Evolutionary conservation across 148 eudicot species (phyloP), one percentile per base, ranked within the genome.

Genomic region (Chenopodium formosanum): DNA sequence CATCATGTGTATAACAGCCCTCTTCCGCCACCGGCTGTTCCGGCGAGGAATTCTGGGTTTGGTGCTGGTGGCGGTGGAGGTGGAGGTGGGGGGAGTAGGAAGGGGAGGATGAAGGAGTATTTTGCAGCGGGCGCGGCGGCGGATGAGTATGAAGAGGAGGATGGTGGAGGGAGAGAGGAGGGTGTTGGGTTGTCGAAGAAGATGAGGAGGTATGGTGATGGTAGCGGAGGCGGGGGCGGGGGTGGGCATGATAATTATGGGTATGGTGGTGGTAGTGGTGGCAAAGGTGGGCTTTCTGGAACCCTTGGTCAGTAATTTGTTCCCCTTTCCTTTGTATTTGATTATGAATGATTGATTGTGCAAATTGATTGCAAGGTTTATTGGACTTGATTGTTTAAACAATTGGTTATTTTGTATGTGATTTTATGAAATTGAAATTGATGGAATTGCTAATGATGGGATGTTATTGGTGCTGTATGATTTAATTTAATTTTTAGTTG

Each of bases 301-400:
- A 85, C 85, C 13, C 74, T 86, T 65, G 94, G 94, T 91, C 52
- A 83, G 90, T 88, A 62, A 73, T 56, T 76, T 80, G 19, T 23
- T 34, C 7, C 44, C 44, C 44, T 40, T 34, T 40, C 44, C 44
- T 40, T 40, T 40, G 44, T 40, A 40, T 40, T 63, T 50, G 44
- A 23, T 29, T 47, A 1, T 52, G 17, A 37, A 25, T 9, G 10
- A 32, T 17, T 20, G 63, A 5, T 19, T 52, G 0, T 48, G 65
- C 27, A 76, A 40, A 56, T 58, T 20, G 8, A 7, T 4, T 56
- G 62, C 22, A 3, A 56, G 22, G 17, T 20, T 62, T 34, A n/a
- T 29, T 68, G 68, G 53, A 4, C 20, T 31, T 19, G 67, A 70
- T 56, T 31, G n/a, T 79, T 9, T 13, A 2, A 20, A 53, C 6